Evolutionary conservation across 2,329 filamentous ascomycete species (phyloP).

Genomic region (Trichoderma cornu-damae): DNA sequence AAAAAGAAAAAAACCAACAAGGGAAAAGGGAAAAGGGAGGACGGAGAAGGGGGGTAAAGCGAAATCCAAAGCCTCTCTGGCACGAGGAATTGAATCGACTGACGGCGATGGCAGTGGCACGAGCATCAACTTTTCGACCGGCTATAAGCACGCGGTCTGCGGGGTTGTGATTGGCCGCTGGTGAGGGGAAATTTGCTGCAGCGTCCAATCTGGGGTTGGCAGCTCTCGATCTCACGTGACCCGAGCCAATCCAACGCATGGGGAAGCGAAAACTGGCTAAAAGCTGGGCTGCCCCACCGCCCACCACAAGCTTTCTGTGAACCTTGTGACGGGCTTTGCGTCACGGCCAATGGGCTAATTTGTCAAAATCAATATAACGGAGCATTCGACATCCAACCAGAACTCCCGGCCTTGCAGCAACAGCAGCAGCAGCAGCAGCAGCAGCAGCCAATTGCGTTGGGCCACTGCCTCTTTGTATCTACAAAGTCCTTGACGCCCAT

Average conservation of each 20-base stretch:
- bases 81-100: conserved; percentile 21
- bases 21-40: background rate
- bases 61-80: conserved; percentile 21
- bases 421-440: no score
- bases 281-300: background rate
- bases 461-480: background rate
- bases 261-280: no score
- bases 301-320: no score
- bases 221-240: conserved; percentile 18
- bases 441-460: background rate
- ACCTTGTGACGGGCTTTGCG: background rate
- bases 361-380: background rate
- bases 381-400: background rate
- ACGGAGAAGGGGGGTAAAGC: conserved; percentile 2
- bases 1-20: background rate
- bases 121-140: conserved; percentile 22
- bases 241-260: background rate
- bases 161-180: conserved; percentile 30
- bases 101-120: conserved; percentile 22
- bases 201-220: conserved; percentile 18
- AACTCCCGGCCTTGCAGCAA: background rate
- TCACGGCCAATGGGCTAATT: background rate
- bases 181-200: conserved; percentile 29
- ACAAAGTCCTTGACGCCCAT: background rate
- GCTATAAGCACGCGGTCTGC: conserved; percentile 4